A percentile compares a stretch with the other conserved stretches of the same genome.
These are phyloP conservation scores for Paraglomus brasilianum DNA, from an alignment of 192 early-diverging fungal genomes.

Conservation along the genomic window DNA sequence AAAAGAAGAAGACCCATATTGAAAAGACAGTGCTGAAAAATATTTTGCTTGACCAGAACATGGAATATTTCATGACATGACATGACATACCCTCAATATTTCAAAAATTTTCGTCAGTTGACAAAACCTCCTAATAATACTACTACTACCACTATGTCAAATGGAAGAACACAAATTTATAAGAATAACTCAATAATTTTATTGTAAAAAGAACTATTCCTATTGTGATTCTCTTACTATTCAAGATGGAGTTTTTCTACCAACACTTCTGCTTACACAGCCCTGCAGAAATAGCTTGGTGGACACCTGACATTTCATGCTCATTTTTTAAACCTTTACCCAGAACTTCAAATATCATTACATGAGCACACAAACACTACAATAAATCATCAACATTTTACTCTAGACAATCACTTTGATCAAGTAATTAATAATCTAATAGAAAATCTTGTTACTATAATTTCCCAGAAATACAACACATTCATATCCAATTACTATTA, in stretches of 20 bases:
- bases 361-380: no score
- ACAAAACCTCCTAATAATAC: no score
- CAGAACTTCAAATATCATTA: not conserved
- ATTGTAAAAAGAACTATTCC: not conserved
- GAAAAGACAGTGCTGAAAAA: constrained; percentile 7
- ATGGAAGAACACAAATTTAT: not conserved
- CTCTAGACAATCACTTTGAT: no score
- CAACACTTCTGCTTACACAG: constrained; percentile 6
- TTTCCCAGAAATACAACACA: not conserved
- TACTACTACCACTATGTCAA: no score
- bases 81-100: not conserved
- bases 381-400: no score
- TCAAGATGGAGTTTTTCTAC: not conserved
- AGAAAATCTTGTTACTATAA: no score
- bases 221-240: not conserved
- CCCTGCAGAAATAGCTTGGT: not conserved
- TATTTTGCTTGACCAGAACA: not conserved
- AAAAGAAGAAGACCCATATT: constrained; percentile 10
- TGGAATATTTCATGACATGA: constrained; percentile 15
- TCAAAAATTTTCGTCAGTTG: not conserved
- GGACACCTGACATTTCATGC: not conserved
- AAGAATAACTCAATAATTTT: not conserved
- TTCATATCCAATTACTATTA: constrained; percentile 4
- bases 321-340: not conserved
- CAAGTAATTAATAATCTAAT: no score